Conservation (phyloP, 495 filamentous ascomycete species). For the Neurospora tetraspora region DNA sequence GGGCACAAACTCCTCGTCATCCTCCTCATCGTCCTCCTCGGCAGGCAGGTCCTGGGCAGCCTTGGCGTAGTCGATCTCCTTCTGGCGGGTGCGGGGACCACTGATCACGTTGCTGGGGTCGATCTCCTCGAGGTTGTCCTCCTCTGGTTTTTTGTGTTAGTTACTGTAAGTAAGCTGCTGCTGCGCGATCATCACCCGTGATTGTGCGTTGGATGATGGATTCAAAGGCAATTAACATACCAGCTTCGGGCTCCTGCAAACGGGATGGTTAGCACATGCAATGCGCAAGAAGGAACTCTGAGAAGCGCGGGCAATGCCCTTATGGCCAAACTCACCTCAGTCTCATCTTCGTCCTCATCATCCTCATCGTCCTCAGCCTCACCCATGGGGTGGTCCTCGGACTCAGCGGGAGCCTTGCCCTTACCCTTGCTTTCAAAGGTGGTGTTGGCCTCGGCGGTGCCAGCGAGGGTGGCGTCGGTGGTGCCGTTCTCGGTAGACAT, state of each 20-base stretch:
- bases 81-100: constrained; percentile 76
- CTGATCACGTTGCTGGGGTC: constrained; percentile 76
- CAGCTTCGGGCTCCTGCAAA: constrained; percentile 29
- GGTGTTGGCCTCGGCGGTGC: constrained; percentile 22
- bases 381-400: constrained; percentile 44
- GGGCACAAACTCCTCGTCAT: constrained; percentile 49
- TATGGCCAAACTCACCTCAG: constrained; percentile 36
- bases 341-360: constrained; percentile 51
- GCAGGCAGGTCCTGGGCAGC: constrained; percentile 58
- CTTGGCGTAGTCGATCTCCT: constrained; percentile 74
- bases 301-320: background rate
- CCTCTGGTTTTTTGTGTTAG: constrained; percentile 25
- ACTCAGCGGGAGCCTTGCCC: constrained; percentile 53
- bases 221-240: constrained; percentile 22
- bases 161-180: background rate
- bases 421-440: constrained; percentile 31
- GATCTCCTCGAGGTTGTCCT: constrained; percentile 84
- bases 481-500: constrained; percentile 33
- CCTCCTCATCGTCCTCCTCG: constrained; percentile 70
- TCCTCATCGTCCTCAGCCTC: constrained; percentile 58
- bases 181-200: background rate
- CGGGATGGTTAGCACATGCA: constrained; percentile 12
- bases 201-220: background rate
- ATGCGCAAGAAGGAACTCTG: background rate
- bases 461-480: constrained; percentile 14